A percentile compares a stretch with the other conserved stretches of the same genome.
Evolutionary conservation across 2,329 filamentous ascomycete species (phyloP).

Genomic region (Xylogone sp.): DNA sequence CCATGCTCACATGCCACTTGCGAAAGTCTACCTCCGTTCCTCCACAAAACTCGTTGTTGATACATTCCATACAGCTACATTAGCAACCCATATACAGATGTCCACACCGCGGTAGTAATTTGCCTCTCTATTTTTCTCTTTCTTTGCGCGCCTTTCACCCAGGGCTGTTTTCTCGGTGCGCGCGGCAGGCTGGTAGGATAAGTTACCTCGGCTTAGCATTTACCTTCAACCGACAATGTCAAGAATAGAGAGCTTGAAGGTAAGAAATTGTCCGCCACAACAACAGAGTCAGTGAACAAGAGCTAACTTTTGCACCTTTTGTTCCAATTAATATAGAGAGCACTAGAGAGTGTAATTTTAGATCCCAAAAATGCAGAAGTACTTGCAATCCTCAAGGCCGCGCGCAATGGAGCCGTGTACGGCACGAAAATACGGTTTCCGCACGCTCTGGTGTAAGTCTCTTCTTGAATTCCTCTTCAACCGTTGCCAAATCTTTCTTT

Average conservation of each 20-base stretch:
- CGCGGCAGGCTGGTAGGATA: too few species aligned
- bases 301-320: neutral
- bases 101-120: slow-evolving; percentile 15
- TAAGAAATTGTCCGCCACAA: neutral
- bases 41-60: too few species aligned
- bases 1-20: neutral
- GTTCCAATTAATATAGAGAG: slow-evolving; percentile 18
- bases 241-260: slow-evolving; percentile 13
- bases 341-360: slow-evolving; percentile 72
- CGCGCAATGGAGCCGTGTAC: slow-evolving; percentile 96
- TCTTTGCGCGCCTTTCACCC: slow-evolving; percentile 8
- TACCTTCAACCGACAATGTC: slow-evolving; percentile 18
- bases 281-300: neutral
- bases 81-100: slow-evolving; percentile 12
- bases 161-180: too few species aligned
- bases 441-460: slow-evolving; percentile 77
- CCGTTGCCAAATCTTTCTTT: too few species aligned
- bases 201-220: slow-evolving; percentile 22
- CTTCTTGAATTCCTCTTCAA: neutral
- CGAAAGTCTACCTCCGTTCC: too few species aligned
- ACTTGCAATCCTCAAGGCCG: slow-evolving; percentile 82
- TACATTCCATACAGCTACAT: neutral
- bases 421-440: slow-evolving; percentile 97
- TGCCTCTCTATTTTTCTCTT: slow-evolving; percentile 1
- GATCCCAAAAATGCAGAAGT: slow-evolving; percentile 83